These are phyloP conservation scores for Chiua virens DNA, from an alignment of 768 basidiomycete genomes.

Conservation along the genomic window DNA sequence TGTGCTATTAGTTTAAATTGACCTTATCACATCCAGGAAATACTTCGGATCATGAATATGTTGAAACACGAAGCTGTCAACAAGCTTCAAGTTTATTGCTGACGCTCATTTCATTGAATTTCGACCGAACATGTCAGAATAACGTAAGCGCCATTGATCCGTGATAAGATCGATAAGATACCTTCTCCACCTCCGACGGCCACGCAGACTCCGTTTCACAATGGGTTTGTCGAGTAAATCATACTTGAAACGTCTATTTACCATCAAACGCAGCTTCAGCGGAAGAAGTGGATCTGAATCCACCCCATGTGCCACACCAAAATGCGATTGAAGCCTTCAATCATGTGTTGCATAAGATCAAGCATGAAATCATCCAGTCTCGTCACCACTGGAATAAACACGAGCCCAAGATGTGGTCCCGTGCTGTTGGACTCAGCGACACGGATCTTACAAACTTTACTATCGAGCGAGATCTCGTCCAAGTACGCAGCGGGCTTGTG, in stretches of 20 bases:
- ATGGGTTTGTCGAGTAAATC: constrained; percentile 26
- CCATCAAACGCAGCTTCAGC: constrained; percentile 49
- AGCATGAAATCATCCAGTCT: constrained; percentile 62
- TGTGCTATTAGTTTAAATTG: constrained; percentile 4
- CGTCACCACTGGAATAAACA: constrained; percentile 72
- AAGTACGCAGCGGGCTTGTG: constrained; percentile 53
- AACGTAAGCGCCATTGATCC: constrained; percentile 16
- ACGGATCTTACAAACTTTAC: constrained; percentile 50
- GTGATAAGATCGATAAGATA: constrained; percentile 18
- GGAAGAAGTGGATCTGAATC: constrained; percentile 58
- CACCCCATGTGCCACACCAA: constrained; percentile 54
- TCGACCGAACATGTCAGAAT: constrained; percentile 7
- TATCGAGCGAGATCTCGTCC: constrained; percentile 44
- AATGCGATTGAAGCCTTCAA: constrained; percentile 70
- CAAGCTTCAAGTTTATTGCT: constrained; percentile 21
- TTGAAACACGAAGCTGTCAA: constrained; percentile 27
- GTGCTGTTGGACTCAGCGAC: constrained; percentile 54
- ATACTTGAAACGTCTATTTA: constrained; percentile 7
- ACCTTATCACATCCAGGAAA: constrained; percentile 2
- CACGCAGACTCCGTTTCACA: neutral
- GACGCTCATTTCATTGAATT: constrained; percentile 2
- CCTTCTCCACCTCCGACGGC: constrained; percentile 1
- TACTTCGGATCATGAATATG: constrained; percentile 20
- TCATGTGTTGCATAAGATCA: constrained; percentile 53
- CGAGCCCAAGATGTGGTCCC: constrained; percentile 59